phyloP scores from a whole-genome alignment of 2,329 filamentous ascomycete genomes.

The Apiospora koreana region DNA sequence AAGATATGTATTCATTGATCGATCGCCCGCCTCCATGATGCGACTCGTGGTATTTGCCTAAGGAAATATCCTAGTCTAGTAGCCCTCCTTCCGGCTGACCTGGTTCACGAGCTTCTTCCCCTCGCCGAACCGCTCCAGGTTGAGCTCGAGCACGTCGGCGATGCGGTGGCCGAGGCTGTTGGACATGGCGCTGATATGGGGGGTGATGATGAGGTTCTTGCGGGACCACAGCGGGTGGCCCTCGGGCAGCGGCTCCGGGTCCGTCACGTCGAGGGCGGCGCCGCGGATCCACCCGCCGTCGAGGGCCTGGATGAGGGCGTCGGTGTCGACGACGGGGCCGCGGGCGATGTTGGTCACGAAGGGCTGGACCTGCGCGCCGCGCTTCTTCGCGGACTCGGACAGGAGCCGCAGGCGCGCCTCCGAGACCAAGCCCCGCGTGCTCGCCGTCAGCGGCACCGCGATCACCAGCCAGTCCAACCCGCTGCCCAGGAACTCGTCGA shows the following conservation, averaged over 20 bases:
- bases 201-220: slow-evolving; percentile 58
- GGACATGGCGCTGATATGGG: slow-evolving; percentile 33
- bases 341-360: slow-evolving; percentile 67
- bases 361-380: not conserved
- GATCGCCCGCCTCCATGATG: no score
- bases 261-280: slow-evolving; percentile 69
- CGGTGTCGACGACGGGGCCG: slow-evolving; percentile 39
- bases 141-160: slow-evolving; percentile 28
- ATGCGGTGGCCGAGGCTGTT: slow-evolving; percentile 27
- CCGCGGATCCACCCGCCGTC: slow-evolving; percentile 43
- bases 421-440: slow-evolving; percentile 43
- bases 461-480: slow-evolving; percentile 45
- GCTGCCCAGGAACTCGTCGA: slow-evolving; percentile 42
- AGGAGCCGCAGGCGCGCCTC: slow-evolving; percentile 39
- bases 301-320: slow-evolving; percentile 58
- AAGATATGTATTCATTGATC: no score
- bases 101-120: slow-evolving; percentile 31
- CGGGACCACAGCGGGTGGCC: slow-evolving; percentile 65
- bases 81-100: slow-evolving; percentile 32
- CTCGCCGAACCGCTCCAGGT: slow-evolving; percentile 29
- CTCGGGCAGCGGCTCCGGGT: slow-evolving; percentile 66
- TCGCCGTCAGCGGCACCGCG: slow-evolving; percentile 40
- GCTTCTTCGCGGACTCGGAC: slow-evolving; percentile 34
- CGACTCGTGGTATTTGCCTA: no score
- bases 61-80: slow-evolving; percentile 24